Base-by-base conservation (phyloP, 2,329 filamentous ascomycete genomes). In the Metarhizium rileyi region DNA sequence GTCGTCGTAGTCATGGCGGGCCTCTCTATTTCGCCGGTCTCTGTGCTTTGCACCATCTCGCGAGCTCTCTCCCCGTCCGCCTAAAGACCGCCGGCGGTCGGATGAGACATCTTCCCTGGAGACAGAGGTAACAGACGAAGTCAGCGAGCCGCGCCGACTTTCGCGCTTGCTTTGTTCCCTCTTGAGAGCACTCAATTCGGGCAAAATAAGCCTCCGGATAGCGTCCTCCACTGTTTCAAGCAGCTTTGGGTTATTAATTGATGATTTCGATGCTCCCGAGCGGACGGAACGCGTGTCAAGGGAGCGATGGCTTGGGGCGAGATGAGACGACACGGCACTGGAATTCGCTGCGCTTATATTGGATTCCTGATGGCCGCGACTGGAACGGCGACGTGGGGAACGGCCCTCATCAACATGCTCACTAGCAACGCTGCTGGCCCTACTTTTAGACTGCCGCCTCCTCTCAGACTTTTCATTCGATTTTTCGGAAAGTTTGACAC, bases 171-270 rank as follows among this genome's bases (percentile, higher is more conserved):
- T 90, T 64, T 91, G 87, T 61, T 95, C 90, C 59, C 90, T 83
- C 66, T 95, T 96, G 49, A 98, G 73, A 9, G 90, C 88, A 58
- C 89, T 91, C 42, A 98, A 75, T 66, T 98, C 91, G 0, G 93
- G 93, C 3, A 98, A 70, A 48, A 96, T 95, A 46, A 95, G 75
- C 45, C 90, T 80, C 54, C 89, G 84, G 61, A 96, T 95, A 14
- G 90, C 90, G 68, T 95, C 90, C 68, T 96, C 90, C 3, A 96
- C 90, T 0, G 90, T 93, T 60, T 93, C 87, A 2, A 96, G 76
- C 2, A 96, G 71, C 62, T 89, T 93, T 0, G 90, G 90, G 60
- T 96, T 95, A 68, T 94, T 95, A 64, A 94, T 87, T 0, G 87
- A 91, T 3, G 88, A 87, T 48, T 77, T 80, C 26, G 78, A 80